Percentiles rank a stretch among this genome's conserved stretches.
Conservation (phyloP, 2,329 filamentous ascomycete genomes). For the Fusarium sp. region DNA sequence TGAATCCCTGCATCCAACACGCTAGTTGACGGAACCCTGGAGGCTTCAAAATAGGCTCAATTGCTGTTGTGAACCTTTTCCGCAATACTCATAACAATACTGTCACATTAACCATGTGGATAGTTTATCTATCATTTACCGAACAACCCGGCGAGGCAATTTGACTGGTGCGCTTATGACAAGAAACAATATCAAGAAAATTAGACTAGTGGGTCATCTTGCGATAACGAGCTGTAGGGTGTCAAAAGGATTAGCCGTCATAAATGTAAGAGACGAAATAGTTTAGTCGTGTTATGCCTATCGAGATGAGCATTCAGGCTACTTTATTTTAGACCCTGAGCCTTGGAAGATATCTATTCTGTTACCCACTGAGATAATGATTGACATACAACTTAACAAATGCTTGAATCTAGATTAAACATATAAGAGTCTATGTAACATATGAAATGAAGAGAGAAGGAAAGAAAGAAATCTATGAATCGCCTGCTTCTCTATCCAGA, state of each 20-base stretch:
- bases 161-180: neutral
- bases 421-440: neutral
- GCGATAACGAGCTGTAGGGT: neutral
- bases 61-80: neutral
- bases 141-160: neutral
- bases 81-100: neutral
- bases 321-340: too few relatives aligned
- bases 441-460: neutral
- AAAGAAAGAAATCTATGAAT: neutral
- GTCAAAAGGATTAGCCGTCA: too few relatives aligned
- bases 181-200: neutral
- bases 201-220: neutral
- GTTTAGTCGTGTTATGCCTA: too few relatives aligned
- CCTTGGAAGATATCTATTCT: too few relatives aligned
- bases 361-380: neutral
- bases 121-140: neutral
- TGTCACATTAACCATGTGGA: neutral
- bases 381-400: neutral
- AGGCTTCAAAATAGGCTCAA: constrained; percentile 12
- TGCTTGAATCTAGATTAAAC: neutral
- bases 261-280: too few relatives aligned
- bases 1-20: neutral
- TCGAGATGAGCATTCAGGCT: too few relatives aligned
- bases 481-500: constrained; percentile 5
- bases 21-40: neutral